phyloP scores from a whole-genome alignment of 352 stramenopile genomes.

The Elongisporangium undulatum region DNA sequence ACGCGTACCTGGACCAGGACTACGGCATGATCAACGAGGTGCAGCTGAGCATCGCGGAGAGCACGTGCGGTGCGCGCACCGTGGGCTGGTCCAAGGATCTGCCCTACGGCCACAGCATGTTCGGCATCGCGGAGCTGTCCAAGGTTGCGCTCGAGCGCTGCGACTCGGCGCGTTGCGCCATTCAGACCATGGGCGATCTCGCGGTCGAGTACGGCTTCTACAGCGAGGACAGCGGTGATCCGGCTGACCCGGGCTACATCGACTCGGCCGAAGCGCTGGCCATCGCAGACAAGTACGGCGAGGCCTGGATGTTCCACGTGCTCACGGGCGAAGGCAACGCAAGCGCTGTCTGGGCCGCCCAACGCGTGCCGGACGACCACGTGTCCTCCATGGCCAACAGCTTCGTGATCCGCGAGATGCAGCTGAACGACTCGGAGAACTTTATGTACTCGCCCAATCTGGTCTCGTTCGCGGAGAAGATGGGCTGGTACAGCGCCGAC shows the following conservation, averaged over 20 bases:
- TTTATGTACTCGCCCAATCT: slow-evolving; percentile 82
- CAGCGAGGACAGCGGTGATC: slow-evolving; percentile 62
- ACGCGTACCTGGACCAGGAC: slow-evolving; percentile 86
- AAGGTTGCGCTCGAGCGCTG: slow-evolving; percentile 80
- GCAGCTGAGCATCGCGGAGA: slow-evolving; percentile 85
- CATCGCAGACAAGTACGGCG: slow-evolving; percentile 69
- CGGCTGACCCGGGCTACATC: slow-evolving; percentile 22
- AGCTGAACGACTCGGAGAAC: slow-evolving; percentile 52
- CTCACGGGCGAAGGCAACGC: slow-evolving; percentile 76
- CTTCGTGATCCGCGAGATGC: slow-evolving; percentile 86
- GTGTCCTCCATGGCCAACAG: slow-evolving; percentile 86
- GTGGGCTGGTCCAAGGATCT: slow-evolving; percentile 40
- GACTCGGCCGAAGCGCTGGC: slow-evolving; percentile 65
- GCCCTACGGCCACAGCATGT: slow-evolving; percentile 55
- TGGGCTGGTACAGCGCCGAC: slow-evolving; percentile 54
- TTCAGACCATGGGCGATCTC: slow-evolving; percentile 84
- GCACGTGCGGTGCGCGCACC: slow-evolving; percentile 65
- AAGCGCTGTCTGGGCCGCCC: slow-evolving; percentile 82
- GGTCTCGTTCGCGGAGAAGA: slow-evolving; percentile 58
- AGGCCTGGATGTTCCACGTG: slow-evolving; percentile 91
- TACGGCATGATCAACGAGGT: slow-evolving; percentile 90
- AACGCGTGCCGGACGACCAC: slow-evolving; percentile 80
- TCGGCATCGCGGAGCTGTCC: slow-evolving; percentile 75
- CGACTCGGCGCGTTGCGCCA: slow-evolving; percentile 55
- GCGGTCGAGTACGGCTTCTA: slow-evolving; percentile 89